Percentiles rank a stretch among this genome's conserved stretches.
These are phyloP conservation scores for Prunus dulcis DNA, from an alignment of 306 rosid species.

Conservation along the genomic window DNA sequence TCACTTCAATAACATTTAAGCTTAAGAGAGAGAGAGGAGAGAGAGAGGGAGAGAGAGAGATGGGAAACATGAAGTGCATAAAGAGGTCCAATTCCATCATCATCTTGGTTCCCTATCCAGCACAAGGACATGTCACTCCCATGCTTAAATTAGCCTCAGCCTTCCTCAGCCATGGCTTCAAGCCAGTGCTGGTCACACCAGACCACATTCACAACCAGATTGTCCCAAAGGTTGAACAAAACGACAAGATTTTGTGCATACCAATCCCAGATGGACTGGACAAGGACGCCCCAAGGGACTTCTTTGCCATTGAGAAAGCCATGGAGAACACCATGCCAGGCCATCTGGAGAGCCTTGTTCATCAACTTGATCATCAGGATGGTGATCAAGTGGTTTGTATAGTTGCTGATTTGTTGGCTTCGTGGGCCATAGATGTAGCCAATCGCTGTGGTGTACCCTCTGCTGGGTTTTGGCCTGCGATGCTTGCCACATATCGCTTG, in stretches of 20 bases:
- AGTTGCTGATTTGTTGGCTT: constrained; percentile 75
- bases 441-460: constrained; percentile 23
- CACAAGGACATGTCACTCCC: constrained; percentile 87
- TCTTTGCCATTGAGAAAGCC: constrained; percentile 56
- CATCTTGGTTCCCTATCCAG: constrained; percentile 79
- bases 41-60: not conserved
- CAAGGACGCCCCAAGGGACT: constrained; percentile 38
- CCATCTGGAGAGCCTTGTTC: constrained; percentile 39
- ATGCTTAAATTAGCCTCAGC: constrained; percentile 64
- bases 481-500: constrained; percentile 62
- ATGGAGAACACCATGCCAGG: constrained; percentile 63
- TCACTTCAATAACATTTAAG: too few relatives aligned
- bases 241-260: constrained; percentile 24
- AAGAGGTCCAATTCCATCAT: constrained; percentile 32
- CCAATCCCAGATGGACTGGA: constrained; percentile 40
- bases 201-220: constrained; percentile 42
- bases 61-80: constrained; percentile 29
- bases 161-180: constrained; percentile 38
- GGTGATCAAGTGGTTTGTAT: constrained; percentile 35
- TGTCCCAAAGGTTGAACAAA: not conserved
- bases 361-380: not conserved
- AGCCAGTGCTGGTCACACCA: constrained; percentile 48
- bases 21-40: too few relatives aligned
- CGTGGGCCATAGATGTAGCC: constrained; percentile 69
- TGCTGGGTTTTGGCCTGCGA: constrained; percentile 93